Conservation (phyloP, 305 asterid genomes). For the Caryopteris hybrid region DNA sequence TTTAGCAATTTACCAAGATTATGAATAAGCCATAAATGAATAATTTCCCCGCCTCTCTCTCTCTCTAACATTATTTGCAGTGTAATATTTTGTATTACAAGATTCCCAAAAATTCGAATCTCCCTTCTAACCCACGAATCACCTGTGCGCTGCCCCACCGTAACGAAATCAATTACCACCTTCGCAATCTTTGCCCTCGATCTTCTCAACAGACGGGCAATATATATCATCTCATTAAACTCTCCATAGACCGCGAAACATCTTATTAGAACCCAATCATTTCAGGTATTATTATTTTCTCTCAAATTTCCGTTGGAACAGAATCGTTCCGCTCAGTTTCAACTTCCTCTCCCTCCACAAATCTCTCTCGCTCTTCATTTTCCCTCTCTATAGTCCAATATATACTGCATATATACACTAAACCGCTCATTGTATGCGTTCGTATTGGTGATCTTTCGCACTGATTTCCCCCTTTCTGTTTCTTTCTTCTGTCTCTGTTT, state of each 20-base stretch:
- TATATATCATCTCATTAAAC: too few relatives aligned
- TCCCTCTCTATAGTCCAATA: conserved; percentile 7
- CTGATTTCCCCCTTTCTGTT: conserved; percentile 6
- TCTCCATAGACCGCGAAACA: not conserved
- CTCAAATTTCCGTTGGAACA: conserved; percentile 19
- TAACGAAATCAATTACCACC: not conserved
- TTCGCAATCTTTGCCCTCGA: not conserved
- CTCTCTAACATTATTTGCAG: too few relatives aligned
- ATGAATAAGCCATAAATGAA: too few relatives aligned
- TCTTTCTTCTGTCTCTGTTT: not conserved
- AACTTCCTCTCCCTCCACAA: conserved; percentile 23
- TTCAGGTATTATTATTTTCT: not conserved
- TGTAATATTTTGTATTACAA: too few relatives aligned
- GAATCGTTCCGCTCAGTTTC: conserved; percentile 25
- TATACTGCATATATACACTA: not conserved
- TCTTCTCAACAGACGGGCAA: not conserved
- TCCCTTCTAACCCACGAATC: not conserved
- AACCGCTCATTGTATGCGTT: conserved; percentile 15
- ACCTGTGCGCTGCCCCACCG: not conserved
- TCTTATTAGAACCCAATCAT: not conserved
- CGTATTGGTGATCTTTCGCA: conserved; percentile 7
- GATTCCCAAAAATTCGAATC: conserved; percentile 2
- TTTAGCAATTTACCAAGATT: too few relatives aligned
- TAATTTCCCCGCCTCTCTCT: too few relatives aligned
- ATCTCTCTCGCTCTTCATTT: conserved; percentile 4